A percentile compares a stretch with the other conserved stretches of the same genome.
phyloP scores from a whole-genome alignment of 441 rosid species.

The Gossypium trilobum region DNA sequence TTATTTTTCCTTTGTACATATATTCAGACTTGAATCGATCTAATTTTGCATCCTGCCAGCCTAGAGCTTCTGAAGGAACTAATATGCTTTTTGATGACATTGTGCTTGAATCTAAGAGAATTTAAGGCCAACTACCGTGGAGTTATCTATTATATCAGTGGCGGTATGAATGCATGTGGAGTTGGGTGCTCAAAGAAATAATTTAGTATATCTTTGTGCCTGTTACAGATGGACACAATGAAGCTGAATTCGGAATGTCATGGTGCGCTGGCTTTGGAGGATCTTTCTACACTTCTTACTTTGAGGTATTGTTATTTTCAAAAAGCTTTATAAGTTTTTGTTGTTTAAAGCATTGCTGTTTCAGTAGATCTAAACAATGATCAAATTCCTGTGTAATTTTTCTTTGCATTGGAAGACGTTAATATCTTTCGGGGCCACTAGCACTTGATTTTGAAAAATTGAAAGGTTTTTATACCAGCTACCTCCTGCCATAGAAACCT shows the following conservation, averaged over 20 bases:
- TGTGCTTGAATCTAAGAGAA: neutral
- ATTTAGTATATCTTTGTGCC: neutral
- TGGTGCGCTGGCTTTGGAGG: conserved; percentile 95
- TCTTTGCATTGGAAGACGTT: neutral
- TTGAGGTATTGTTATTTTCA: conserved; percentile 41
- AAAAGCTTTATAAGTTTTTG: neutral
- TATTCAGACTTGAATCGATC: neutral
- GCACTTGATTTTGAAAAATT: neutral
- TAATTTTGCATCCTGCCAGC: neutral
- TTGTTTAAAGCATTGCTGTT: neutral
- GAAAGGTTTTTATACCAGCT: neutral
- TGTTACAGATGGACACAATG: conserved; percentile 67
- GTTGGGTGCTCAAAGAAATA: neutral
- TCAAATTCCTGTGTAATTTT: neutral
- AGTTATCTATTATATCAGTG: neutral
- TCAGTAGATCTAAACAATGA: neutral
- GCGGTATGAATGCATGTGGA: neutral
- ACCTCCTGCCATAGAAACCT: neutral
- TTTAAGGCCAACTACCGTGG: neutral
- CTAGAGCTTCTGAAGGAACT: neutral
- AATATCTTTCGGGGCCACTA: neutral
- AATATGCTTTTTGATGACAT: neutral
- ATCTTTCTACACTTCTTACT: conserved; percentile 69
- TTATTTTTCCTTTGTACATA: neutral
- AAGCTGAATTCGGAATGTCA: conserved; percentile 94